These are phyloP conservation scores for Phialophora macrospora DNA, from an alignment of 2,329 filamentous ascomycete genomes.

Conservation along the genomic window DNA sequence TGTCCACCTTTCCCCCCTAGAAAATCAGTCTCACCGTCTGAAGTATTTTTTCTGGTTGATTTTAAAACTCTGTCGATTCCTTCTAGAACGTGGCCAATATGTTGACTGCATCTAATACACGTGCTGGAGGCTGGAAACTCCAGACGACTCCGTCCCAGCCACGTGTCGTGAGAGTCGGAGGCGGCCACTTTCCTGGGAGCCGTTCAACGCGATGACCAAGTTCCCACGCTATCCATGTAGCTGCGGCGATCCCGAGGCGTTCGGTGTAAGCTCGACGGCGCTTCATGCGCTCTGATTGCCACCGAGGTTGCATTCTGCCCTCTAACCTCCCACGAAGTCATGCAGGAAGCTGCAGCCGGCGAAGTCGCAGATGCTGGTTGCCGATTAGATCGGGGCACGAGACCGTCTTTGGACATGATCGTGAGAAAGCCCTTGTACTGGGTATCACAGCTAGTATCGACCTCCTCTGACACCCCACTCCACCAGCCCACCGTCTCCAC, in stretches of 20 bases:
- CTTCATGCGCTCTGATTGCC: neutral
- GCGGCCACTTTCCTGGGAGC: conserved; percentile 15
- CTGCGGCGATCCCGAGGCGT: conserved; percentile 17
- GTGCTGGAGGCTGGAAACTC: neutral
- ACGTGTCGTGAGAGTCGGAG: neutral
- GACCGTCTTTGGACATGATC: conserved; percentile 8
- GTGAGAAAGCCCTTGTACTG: neutral
- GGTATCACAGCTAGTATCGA: neutral
- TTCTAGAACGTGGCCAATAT: conserved; percentile 10
- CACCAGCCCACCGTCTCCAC: neutral
- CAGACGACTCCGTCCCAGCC: neutral
- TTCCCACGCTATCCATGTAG: neutral
- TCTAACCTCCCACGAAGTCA: conserved; percentile 9
- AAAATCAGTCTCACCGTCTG: neutral
- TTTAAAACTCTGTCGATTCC: neutral
- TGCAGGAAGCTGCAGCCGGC: conserved; percentile 3
- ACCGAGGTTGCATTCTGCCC: neutral
- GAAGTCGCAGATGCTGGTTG: conserved; percentile 8
- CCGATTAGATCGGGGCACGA: conserved; percentile 3
- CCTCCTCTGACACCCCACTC: conserved; percentile 1
- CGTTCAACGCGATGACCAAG: neutral
- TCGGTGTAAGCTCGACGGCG: neutral
- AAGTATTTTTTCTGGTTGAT: neutral
- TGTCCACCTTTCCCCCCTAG: neutral
- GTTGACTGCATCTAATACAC: neutral